Evolutionary conservation across 768 basidiomycete species (phyloP).

Genomic region (Termitomyces sp.): DNA sequence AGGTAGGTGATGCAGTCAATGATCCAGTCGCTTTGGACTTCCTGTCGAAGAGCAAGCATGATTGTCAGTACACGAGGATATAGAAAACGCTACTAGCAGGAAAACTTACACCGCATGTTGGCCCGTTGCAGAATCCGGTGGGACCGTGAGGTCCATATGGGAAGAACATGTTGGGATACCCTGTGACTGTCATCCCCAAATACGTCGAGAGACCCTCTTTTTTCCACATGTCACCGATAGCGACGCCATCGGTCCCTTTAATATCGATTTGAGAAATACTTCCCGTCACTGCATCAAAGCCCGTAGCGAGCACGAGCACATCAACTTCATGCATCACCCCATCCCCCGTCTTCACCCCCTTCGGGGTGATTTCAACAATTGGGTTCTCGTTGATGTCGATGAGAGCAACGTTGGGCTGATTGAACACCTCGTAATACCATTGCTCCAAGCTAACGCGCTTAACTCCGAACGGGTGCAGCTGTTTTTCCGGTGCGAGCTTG

Average conservation of each 20-base stretch:
- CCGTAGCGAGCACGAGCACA: conserved; percentile 20
- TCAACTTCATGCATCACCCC: conserved; percentile 19
- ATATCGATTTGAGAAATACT: conserved; percentile 19
- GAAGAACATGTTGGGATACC: conserved; percentile 25
- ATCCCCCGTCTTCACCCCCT: conserved; percentile 17
- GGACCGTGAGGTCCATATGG: conserved; percentile 22
- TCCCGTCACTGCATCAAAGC: conserved; percentile 22
- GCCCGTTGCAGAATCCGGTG: conserved; percentile 22
- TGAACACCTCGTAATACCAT: conserved; percentile 20
- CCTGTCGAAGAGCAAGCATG: conserved; percentile 7
- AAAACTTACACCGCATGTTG: conserved; percentile 17
- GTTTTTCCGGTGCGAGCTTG: conserved; percentile 17
- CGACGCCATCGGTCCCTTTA: conserved; percentile 14
- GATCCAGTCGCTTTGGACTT: conserved; percentile 23
- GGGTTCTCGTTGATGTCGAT: conserved; percentile 18
- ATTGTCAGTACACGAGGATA: not conserved
- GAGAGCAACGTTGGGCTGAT: conserved; percentile 21
- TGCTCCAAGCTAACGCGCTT: conserved; percentile 21
- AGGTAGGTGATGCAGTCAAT: conserved; percentile 16
- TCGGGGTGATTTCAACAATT: conserved; percentile 15
- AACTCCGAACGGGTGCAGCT: conserved; percentile 20
- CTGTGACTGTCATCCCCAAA: conserved; percentile 16
- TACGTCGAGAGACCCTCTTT: conserved; percentile 15
- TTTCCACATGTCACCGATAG: conserved; percentile 19
- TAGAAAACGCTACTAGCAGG: too few relatives aligned